A percentile compares a stretch with the other conserved stretches of the same genome.
phyloP scores from a whole-genome alignment of 345 rosid genomes.

The Dimocarpus longan region DNA sequence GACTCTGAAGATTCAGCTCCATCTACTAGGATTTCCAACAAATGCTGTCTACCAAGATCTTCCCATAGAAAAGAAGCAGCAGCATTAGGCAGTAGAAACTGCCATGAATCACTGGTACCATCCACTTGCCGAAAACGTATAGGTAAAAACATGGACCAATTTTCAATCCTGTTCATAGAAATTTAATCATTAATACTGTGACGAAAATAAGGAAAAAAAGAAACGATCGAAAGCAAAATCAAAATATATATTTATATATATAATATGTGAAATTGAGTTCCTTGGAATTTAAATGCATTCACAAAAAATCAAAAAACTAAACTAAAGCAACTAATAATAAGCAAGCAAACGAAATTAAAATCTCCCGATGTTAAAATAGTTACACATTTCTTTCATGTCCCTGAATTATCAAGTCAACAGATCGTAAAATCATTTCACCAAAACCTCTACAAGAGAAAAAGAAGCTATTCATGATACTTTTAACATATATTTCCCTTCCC shows the following conservation, averaged over 20 bases:
- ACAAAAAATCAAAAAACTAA: neutral
- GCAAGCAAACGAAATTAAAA: neutral
- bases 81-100: constrained; percentile 80
- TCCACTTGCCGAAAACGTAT: constrained; percentile 83
- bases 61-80: constrained; percentile 98
- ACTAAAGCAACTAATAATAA: neutral
- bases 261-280: neutral
- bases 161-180: constrained; percentile 74
- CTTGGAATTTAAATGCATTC: neutral
- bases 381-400: neutral
- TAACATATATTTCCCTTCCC: neutral
- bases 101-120: constrained; percentile 79
- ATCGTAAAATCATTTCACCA: neutral
- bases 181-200: constrained; percentile 22
- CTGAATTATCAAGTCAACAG: neutral
- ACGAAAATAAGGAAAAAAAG: neutral
- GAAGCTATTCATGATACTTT: neutral
- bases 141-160: constrained; percentile 84
- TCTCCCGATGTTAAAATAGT: neutral
- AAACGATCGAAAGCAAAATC: neutral
- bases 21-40: constrained; percentile 74
- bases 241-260: constrained; percentile 1
- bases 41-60: constrained; percentile 76
- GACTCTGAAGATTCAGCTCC: constrained; percentile 67
- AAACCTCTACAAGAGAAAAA: neutral